A percentile compares a stretch with the other conserved stretches of the same genome.
Conservation (phyloP, 2,329 filamentous ascomycete genomes). For the Epichloe aotearoae region DNA sequence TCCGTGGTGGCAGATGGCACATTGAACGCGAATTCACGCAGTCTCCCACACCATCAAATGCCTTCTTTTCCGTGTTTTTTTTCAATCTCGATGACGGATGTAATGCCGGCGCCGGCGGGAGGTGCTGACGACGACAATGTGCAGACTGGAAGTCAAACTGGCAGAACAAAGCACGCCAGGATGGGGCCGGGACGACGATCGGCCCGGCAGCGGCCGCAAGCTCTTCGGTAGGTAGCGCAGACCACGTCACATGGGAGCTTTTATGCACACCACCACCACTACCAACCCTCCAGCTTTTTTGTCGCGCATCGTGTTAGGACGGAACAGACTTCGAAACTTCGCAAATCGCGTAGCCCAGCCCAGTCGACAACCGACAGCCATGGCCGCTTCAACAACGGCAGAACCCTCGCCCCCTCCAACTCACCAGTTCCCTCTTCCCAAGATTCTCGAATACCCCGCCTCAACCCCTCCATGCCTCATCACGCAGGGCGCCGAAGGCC, state of each 20-base stretch:
- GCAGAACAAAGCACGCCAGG: not conserved
- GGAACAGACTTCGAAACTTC: not conserved
- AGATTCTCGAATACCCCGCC: conserved; percentile 49
- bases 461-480: conserved; percentile 54
- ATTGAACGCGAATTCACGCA: too few relatives aligned
- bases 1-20: too few relatives aligned
- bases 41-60: too few relatives aligned
- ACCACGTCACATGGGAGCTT: too few relatives aligned
- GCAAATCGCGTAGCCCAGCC: not conserved
- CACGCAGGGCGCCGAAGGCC: conserved; percentile 89
- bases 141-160: not conserved
- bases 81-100: too few relatives aligned
- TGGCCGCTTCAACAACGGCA: conserved; percentile 1
- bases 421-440: conserved; percentile 40
- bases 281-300: too few relatives aligned
- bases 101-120: too few relatives aligned
- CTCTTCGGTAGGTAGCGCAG: not conserved
- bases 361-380: not conserved
- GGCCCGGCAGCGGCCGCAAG: conserved; percentile 5
- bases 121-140: too few relatives aligned
- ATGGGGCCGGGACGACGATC: not conserved
- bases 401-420: conserved; percentile 9
- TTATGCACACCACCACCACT: too few relatives aligned
- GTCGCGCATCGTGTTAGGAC: too few relatives aligned
- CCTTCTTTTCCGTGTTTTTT: too few relatives aligned